Evolutionary conservation across 225 moss, liverwort and hornwort genomes (phyloP).

Genomic region (Sphagnum tenellum): DNA sequence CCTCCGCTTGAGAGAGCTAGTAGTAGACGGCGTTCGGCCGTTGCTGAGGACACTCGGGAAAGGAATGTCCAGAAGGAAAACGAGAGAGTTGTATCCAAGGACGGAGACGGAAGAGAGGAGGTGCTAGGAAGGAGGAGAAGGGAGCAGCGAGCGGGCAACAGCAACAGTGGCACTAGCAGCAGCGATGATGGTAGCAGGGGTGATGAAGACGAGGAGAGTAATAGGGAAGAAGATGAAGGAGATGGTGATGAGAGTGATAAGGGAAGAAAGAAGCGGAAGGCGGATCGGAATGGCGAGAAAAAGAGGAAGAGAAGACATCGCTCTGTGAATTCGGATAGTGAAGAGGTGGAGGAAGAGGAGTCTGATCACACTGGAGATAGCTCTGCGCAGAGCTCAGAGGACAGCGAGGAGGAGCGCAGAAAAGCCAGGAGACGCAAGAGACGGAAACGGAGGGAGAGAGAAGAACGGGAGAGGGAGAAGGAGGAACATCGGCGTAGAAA

Average conservation of each 20-base stretch:
- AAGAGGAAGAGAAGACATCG: constrained; percentile 36
- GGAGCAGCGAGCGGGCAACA: constrained; percentile 19
- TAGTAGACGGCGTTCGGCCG: no score
- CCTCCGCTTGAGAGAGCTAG: neutral
- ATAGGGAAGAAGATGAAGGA: constrained; percentile 16
- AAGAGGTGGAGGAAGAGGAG: constrained; percentile 18
- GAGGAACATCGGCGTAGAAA: constrained; percentile 39
- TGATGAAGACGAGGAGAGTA: constrained; percentile 4
- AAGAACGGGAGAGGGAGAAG: constrained; percentile 25
- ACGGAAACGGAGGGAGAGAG: constrained; percentile 35
- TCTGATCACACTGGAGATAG: constrained; percentile 32
- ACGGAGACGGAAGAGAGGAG: neutral
- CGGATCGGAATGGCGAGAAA: constrained; percentile 15
- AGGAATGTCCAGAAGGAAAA: no score
- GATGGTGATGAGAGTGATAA: constrained; percentile 21
- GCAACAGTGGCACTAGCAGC: constrained; percentile 12
- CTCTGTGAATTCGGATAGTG: constrained; percentile 27
- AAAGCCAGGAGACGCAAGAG: constrained; percentile 45
- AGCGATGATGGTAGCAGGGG: constrained; percentile 33
- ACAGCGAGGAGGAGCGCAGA: constrained; percentile 41
- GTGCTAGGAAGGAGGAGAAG: constrained; percentile 9
- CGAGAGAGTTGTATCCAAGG: no score
- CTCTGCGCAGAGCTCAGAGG: constrained; percentile 31
- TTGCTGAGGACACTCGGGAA: no score
- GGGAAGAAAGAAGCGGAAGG: constrained; percentile 22